Evolutionary conservation across 345 rosid species (phyloP), one percentile per base, ranked within the genome.

Genomic region (Brassica incana): DNA sequence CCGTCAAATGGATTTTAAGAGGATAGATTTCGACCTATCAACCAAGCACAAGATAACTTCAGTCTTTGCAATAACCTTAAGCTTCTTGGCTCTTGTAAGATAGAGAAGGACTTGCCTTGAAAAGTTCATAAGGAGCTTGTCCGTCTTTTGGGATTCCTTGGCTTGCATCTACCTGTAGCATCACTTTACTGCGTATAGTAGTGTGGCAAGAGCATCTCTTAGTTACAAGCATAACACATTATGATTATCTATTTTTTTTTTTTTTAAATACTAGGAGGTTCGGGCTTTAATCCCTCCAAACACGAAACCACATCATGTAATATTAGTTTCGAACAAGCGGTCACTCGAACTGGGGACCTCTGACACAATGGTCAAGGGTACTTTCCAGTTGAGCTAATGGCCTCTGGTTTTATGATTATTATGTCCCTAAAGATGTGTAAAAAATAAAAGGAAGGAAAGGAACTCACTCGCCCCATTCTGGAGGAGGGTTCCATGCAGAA

Each of bases 401-500:
- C 30, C 30, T 27, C 30, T 27, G 30, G 30, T 27, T 27, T 27
- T 27, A 27, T 27, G 30, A 27, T 27, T 27, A 27, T 27, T 27
- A 27, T 15, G 63, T 20, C 64, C 30, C n/a, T 23, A 9, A 20
- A 60, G 6, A 60, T 27, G 36, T 12, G 16, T 61, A 4, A 56
- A 2, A 18, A 7, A 7, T 2, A 23, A 23, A 23, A 27, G 68
- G 30, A 16, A 16, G 18, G 18, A 16, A 70, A n/a, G 50, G 12
- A 77, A 67, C 85, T 74, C 88, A 95, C 99, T 90, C 89, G 83
- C 95, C 99, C 99, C 98, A 93, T 83, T 93, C 99, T 32, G 90
- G 87, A 8, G 97, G 98, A 85, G 99, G 92, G 81, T 95, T 93
- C 99, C 99, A 95, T 2, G 99, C 90, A 15, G 99, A 90, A 71